Percentiles rank a stretch among this genome's conserved stretches.
These are phyloP conservation scores for Sporothrix curviconia DNA, from an alignment of 2,329 filamentous ascomycete genomes.

Conservation along the genomic window DNA sequence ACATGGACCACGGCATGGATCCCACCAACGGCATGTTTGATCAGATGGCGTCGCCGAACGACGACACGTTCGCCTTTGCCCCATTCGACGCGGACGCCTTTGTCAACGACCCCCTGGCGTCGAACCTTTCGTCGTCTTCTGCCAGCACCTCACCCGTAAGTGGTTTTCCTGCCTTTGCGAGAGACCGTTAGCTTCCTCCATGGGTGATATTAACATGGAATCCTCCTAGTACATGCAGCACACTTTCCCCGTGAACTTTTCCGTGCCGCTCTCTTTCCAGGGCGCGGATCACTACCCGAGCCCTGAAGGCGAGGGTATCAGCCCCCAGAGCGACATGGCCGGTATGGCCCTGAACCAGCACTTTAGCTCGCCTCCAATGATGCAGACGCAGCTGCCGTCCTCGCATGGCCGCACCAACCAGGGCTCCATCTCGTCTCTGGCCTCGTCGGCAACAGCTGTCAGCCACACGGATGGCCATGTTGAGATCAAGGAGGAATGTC, in stretches of 20 bases:
- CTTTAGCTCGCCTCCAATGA: neutral
- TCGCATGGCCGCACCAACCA: neutral
- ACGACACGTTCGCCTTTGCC: neutral
- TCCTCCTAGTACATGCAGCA: no score
- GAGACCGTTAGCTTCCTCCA: no score
- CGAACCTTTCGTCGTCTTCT: neutral
- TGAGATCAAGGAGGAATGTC: neutral
- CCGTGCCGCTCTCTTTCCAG: no score
- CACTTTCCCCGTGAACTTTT: no score
- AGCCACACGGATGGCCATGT: neutral
- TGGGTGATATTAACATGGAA: no score
- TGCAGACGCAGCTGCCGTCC: neutral
- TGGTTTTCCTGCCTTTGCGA: neutral
- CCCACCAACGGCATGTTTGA: neutral
- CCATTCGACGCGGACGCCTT: no score
- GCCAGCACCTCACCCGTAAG: neutral
- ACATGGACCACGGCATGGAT: constrained; percentile 3
- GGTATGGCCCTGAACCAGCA: neutral
- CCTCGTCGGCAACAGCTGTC: neutral
- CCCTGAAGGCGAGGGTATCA: no score
- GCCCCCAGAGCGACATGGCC: neutral
- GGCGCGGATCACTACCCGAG: no score
- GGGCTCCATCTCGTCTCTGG: neutral
- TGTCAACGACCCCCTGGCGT: neutral
- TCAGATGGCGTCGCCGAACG: neutral